phyloP scores from a whole-genome alignment of 2,329 filamentous ascomycete species.

The Colletotrichum sp. region DNA sequence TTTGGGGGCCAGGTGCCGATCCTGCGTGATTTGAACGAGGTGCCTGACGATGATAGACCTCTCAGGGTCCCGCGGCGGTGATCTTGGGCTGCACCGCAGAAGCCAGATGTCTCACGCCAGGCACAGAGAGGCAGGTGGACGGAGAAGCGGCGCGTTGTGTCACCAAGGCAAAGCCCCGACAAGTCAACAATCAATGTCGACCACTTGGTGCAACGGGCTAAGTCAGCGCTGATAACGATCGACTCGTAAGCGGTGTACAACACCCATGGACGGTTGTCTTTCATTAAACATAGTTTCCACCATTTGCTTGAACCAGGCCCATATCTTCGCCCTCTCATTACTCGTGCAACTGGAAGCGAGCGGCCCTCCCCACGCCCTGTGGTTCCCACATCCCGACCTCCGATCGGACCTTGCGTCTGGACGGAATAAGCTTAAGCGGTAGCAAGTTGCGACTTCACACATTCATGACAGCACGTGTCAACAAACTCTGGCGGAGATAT shows the following conservation, averaged over 20 bases:
- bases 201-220: neutral
- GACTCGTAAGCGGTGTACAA: slow-evolving; percentile 10
- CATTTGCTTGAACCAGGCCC: neutral
- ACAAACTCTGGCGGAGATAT: neutral
- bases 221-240: slow-evolving; percentile 4
- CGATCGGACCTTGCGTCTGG: slow-evolving; percentile 16
- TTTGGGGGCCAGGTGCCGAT: slow-evolving; percentile 12
- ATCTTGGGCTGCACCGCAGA: neutral
- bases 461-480: neutral
- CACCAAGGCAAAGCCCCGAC: neutral
- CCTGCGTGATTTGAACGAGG: neutral
- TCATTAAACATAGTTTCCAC: slow-evolving; percentile 6
- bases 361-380: neutral
- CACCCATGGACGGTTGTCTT: neutral
- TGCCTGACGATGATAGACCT: neutral
- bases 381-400: slow-evolving; percentile 7
- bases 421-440: slow-evolving; percentile 16
- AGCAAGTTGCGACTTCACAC: neutral
- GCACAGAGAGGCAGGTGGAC: slow-evolving; percentile 8
- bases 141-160: neutral
- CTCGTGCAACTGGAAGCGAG: neutral
- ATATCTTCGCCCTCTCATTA: slow-evolving; percentile 2
- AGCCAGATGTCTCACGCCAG: slow-evolving; percentile 11
- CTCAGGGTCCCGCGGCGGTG: neutral
- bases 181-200: neutral